Percentiles rank a stretch among this genome's conserved stretches.
phyloP scores from a whole-genome alignment of 192 early-diverging fungal species.

The Dissophora globulifera region DNA sequence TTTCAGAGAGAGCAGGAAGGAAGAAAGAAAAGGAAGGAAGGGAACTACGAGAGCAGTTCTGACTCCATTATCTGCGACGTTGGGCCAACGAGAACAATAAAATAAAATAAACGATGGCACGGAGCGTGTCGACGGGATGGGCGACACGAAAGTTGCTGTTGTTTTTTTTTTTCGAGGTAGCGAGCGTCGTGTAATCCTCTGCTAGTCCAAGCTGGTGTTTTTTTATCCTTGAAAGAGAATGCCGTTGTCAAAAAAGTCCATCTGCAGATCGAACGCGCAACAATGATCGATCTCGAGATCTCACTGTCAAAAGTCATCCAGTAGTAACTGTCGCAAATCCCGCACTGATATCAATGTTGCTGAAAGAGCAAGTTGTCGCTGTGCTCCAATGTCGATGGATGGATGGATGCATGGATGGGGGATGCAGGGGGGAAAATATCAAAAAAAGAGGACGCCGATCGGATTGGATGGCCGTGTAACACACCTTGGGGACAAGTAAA shows the following conservation, averaged over 20 bases:
- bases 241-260: neutral
- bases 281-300: too few relatives aligned
- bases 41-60: constrained; percentile 36
- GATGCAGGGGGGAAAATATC: too few relatives aligned
- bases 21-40: neutral
- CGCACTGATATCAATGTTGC: neutral
- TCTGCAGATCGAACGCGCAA: too few relatives aligned
- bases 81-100: neutral
- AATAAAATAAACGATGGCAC: constrained; percentile 14
- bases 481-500: constrained; percentile 17
- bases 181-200: neutral
- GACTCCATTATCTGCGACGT: constrained; percentile 19
- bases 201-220: neutral
- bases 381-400: neutral
- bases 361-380: neutral
- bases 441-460: constrained; percentile 10
- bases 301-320: too few relatives aligned
- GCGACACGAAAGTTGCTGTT: too few relatives aligned
- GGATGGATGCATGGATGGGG: constrained; percentile 37
- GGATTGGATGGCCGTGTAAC: constrained; percentile 29
- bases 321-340: too few relatives aligned
- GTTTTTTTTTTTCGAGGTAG: neutral
- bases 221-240: neutral
- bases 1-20: neutral
- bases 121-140: neutral